Conservation (phyloP, 345 rosid genomes). For the Salix viminalis region DNA sequence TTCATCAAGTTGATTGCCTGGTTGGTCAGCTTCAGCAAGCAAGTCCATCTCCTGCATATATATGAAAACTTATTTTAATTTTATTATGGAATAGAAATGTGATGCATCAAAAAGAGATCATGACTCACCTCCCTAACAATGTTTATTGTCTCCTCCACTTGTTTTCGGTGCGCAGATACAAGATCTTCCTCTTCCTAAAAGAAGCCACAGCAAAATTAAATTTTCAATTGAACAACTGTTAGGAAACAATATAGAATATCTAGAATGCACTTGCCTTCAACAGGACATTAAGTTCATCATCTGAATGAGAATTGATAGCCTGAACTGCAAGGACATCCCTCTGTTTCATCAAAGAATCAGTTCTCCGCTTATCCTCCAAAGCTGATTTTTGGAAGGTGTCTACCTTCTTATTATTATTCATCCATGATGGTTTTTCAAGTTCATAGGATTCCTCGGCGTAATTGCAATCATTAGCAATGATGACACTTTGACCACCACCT, state of each 20-base stretch:
- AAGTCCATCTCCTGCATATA: constrained; percentile 57
- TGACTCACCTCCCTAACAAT: constrained; percentile 46
- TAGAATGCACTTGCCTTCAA: constrained; percentile 32
- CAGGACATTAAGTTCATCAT: constrained; percentile 47
- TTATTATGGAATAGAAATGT: background rate
- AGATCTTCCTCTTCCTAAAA: constrained; percentile 59
- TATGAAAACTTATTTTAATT: background rate
- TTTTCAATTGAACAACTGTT: background rate
- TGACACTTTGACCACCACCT: constrained; percentile 20
- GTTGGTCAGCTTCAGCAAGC: constrained; percentile 57
- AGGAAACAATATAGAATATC: background rate
- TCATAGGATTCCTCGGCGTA: constrained; percentile 23
- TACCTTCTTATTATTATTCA: constrained; percentile 12
- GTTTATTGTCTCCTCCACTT: constrained; percentile 53
- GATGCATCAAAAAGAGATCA: background rate
- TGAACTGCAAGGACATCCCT: constrained; percentile 20
- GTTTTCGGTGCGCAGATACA: constrained; percentile 48
- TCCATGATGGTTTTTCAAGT: constrained; percentile 24
- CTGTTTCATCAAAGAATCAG: constrained; percentile 17
- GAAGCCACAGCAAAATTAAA: constrained; percentile 6
- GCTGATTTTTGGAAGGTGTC: constrained; percentile 25
- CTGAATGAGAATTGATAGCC: constrained; percentile 22
- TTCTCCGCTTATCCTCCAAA: constrained; percentile 21
- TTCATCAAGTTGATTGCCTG: constrained; percentile 52
- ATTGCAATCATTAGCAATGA: constrained; percentile 25